Evolutionary conservation across 176 grass and related monocot genomes (phyloP), one percentile per base, ranked within the genome.

Genomic region (Alopecurus myosuroides): DNA sequence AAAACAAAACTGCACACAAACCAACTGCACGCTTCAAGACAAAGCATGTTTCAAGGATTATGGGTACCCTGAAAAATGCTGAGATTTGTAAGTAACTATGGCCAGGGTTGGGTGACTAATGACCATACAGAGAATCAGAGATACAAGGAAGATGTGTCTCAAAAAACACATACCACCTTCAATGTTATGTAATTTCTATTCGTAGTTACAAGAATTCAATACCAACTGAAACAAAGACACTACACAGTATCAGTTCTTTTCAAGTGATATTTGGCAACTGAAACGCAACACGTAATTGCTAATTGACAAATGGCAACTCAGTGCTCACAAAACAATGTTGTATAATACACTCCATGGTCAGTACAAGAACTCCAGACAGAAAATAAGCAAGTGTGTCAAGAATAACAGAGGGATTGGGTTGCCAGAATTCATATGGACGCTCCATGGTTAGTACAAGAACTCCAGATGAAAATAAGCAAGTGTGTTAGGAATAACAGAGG

Each of bases 31-130:
- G 35, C 18, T 34, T 63, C 40, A 60, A 75, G 7, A 62, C 28
- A 35, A 49, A 74, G 44, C 40, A 49, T 84, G 73, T 56, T 44
- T 82, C 35, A n/a, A 57, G 12, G 12, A 84, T 50, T 49, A 84
- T 55, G 45, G 33, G 13, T 29, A 35, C 20, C 61, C 37, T 46
- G n/a, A 25, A 81, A 18, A 61, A 37, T 57, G 73, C 15, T 60
- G 67, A 74, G 78, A 55, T 19, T 20, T 51, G 11, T 46, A 72
- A 74, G 31, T 13, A 22, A 17, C 17, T 66, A 46, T 19, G 53
- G 26, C 52, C 41, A 40, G 65, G 30, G 30, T n/a, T 12, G 28
- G 34, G 1, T 5, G 17, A 13, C 37, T 49, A 69, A n/a, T 19
- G 49, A 74, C 9, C 31, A 56, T 78, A 63, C 22, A 15, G 35